These are phyloP conservation scores for Pestalotiopsis sp. DNA, from an alignment of 2,329 filamentous ascomycete genomes.

Conservation along the genomic window DNA sequence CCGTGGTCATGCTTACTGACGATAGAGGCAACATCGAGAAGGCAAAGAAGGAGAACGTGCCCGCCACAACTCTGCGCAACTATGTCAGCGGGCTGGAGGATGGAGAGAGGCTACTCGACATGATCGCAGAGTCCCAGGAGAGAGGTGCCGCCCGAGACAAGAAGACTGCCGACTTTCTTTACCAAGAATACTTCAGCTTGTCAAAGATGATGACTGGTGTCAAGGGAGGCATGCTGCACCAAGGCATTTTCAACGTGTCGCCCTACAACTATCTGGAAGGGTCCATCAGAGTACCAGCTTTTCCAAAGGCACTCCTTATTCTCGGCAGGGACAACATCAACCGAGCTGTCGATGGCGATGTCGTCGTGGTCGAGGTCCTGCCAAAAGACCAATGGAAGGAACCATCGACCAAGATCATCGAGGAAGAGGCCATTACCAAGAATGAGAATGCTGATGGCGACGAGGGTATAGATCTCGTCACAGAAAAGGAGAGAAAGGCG, in stretches of 20 bases:
- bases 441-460: slow-evolving; percentile 93
- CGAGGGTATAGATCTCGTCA: slow-evolving; percentile 75
- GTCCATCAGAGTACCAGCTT: slow-evolving; percentile 85
- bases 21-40: slow-evolving; percentile 87
- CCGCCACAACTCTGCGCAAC: slow-evolving; percentile 68
- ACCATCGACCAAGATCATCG: slow-evolving; percentile 92
- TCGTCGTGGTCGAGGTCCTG: slow-evolving; percentile 90
- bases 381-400: slow-evolving; percentile 97
- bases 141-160: slow-evolving; percentile 65
- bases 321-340: slow-evolving; percentile 96
- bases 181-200: slow-evolving; percentile 85
- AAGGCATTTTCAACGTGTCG: slow-evolving; percentile 94
- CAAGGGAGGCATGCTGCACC: slow-evolving; percentile 85
- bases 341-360: slow-evolving; percentile 85
- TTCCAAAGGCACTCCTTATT: slow-evolving; percentile 85
- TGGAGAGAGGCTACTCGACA: slow-evolving; percentile 83
- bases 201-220: slow-evolving; percentile 95
- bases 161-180: slow-evolving; percentile 71
- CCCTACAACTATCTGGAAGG: slow-evolving; percentile 98
- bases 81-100: slow-evolving; percentile 87
- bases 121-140: slow-evolving; percentile 83
- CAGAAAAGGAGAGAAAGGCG: slow-evolving; percentile 82
- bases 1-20: slow-evolving; percentile 91
- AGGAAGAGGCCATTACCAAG: slow-evolving; percentile 88
- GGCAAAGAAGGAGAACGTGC: slow-evolving; percentile 74